Evolutionary conservation across 2,329 filamentous ascomycete species (phyloP).

Genomic region (Penicillium thymicola): DNA sequence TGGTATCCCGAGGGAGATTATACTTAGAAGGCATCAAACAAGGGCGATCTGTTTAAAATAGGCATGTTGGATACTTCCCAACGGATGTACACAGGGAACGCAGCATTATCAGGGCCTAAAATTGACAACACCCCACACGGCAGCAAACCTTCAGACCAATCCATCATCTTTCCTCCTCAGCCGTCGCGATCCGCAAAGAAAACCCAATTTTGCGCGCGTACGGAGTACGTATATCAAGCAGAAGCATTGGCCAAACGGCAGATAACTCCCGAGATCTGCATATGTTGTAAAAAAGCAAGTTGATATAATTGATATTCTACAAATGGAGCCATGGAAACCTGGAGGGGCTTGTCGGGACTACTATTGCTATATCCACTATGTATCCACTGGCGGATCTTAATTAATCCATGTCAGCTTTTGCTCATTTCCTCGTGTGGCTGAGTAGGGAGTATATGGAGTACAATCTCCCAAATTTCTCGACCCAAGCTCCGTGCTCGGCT

Average conservation of each 20-base stretch:
- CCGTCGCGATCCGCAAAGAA: neutral
- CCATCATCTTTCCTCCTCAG: neutral
- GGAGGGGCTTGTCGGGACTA: conserved; percentile 20
- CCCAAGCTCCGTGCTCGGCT: conserved; percentile 4
- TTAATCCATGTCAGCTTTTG: conserved; percentile 10
- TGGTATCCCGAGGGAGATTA: neutral
- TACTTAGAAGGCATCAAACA: neutral
- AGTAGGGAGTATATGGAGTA: neutral
- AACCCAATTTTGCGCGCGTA: neutral
- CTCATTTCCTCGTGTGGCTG: conserved; percentile 12
- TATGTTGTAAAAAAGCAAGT: too few relatives aligned
- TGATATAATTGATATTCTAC: conserved; percentile 7
- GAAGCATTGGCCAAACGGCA: conserved; percentile 1
- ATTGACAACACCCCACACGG: neutral
- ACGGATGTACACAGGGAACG: neutral
- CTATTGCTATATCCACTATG: conserved; percentile 16
- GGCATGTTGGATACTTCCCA: neutral
- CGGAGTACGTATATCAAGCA: neutral
- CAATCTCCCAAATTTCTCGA: neutral
- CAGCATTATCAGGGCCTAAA: neutral
- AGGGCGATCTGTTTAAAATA: conserved; percentile 1
- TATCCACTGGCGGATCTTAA: conserved; percentile 22
- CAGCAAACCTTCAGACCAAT: neutral
- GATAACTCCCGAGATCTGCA: neutral
- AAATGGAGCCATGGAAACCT: conserved; percentile 14